phyloP scores from a whole-genome alignment of 139 green algal species.

The Raphidocelis subcapitata region DNA sequence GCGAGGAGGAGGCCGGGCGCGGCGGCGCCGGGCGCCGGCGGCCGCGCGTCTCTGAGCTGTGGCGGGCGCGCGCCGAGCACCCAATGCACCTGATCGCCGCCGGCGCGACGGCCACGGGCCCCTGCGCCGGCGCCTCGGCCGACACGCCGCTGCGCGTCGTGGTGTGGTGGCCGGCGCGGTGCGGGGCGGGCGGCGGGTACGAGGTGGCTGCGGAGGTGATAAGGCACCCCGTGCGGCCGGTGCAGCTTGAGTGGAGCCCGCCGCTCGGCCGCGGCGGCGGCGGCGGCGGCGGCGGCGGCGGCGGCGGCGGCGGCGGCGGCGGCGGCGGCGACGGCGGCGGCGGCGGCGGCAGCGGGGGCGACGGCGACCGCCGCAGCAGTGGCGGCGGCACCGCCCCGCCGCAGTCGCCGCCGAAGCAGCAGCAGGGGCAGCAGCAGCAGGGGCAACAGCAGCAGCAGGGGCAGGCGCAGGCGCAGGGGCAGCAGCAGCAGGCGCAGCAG shows the following conservation, averaged over 20 bases:
- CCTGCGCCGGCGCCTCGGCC: conserved; percentile 40
- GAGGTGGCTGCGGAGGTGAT: conserved; percentile 43
- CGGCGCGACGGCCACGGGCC: conserved; percentile 29
- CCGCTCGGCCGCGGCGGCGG: conserved; percentile 19
- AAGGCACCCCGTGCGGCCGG: conserved; percentile 37
- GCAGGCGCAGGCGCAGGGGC: neutral
- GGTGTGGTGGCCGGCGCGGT: conserved; percentile 49
- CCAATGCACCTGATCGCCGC: conserved; percentile 44
- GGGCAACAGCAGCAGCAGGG: neutral
- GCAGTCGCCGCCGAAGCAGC: neutral
- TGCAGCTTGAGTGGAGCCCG: conserved; percentile 49
- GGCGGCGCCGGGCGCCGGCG: neutral
- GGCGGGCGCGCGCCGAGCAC: conserved; percentile 29
- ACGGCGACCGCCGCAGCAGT: neutral
- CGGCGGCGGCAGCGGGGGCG: neutral
- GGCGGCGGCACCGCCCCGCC: neutral
- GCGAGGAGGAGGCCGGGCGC: neutral
- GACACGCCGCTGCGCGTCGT: conserved; percentile 30
- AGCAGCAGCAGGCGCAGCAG: neutral
- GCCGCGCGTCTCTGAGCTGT: conserved; percentile 21
- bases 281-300: neutral
- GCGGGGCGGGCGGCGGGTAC: neutral
- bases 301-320: neutral
- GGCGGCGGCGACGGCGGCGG: conserved; percentile 4
- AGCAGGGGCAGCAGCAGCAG: neutral